Evolutionary conservation across 805 yeast genomes (phyloP).

Genomic region (Saccharomycodes ludwigii): DNA sequence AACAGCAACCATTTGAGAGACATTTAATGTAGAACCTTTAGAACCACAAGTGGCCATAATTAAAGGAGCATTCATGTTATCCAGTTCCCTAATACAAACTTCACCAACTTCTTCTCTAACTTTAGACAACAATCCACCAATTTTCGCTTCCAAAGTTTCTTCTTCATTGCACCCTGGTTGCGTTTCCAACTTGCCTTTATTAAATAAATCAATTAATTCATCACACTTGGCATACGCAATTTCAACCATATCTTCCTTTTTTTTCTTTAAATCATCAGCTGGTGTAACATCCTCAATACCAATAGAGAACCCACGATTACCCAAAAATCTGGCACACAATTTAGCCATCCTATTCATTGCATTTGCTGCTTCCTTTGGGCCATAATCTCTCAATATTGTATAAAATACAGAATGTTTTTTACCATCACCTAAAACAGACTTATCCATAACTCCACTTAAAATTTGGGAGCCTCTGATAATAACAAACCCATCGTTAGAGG

Average conservation of each 20-base stretch:
- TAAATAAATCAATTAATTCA: conserved; percentile 66
- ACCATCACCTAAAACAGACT: conserved; percentile 93
- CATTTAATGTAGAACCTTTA: conserved; percentile 94
- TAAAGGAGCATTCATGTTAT: conserved; percentile 83
- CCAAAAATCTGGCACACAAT: conserved; percentile 87
- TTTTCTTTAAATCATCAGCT: conserved; percentile 56
- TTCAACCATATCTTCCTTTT: conserved; percentile 83
- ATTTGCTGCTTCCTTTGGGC: conserved; percentile 88
- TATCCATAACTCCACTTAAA: conserved; percentile 92
- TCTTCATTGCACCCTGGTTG: conserved; percentile 99
- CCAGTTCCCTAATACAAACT: conserved; percentile 87
- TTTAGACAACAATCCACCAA: conserved; percentile 89
- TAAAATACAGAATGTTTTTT: conserved; percentile 94
- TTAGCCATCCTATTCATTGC: conserved; percentile 99
- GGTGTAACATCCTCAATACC: conserved; percentile 98
- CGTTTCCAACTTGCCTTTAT: conserved; percentile 83
- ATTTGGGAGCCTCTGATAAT: conserved; percentile 82
- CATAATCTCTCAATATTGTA: conserved; percentile 88
- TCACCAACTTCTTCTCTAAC: conserved; percentile 99
- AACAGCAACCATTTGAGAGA: conserved; percentile 99
- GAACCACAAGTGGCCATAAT: conserved; percentile 99
- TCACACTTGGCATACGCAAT: conserved; percentile 85
- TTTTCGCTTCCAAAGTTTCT: conserved; percentile 93
- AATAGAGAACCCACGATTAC: conserved; percentile 92
- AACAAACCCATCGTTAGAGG: conserved; percentile 93